phyloP scores from a whole-genome alignment of 2,329 filamentous ascomycete species.

The Colletotrichum sp. region DNA sequence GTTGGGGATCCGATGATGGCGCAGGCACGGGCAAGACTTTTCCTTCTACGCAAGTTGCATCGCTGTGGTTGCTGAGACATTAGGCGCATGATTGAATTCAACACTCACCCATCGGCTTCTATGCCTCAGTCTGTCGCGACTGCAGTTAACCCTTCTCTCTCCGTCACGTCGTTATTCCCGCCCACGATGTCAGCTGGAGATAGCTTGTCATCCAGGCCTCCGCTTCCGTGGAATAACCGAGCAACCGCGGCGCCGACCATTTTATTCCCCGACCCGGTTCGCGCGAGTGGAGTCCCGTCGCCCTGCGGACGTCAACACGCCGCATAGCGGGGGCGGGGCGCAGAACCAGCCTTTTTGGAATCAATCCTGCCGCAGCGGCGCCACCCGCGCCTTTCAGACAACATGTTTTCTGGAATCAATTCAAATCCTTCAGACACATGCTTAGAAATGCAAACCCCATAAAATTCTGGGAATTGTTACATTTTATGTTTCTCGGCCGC shows the following conservation, averaged over 20 bases:
- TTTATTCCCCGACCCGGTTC: background rate
- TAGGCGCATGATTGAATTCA: background rate
- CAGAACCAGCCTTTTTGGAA: background rate
- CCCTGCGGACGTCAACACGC: background rate
- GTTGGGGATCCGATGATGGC: background rate
- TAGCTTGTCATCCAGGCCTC: background rate
- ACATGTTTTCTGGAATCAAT: background rate
- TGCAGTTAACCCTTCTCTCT: too few species aligned
- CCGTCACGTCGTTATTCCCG: fast-evolving
- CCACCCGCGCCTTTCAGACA: background rate
- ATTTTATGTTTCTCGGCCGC: background rate
- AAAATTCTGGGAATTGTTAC: fast-evolving
- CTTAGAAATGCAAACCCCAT: background rate
- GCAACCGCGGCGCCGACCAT: background rate
- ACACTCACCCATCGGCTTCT: background rate
- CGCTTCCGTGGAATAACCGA: background rate
- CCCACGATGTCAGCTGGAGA: background rate
- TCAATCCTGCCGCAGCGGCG: background rate
- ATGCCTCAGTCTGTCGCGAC: too few species aligned
- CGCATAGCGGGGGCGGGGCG: background rate
- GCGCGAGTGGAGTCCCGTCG: background rate
- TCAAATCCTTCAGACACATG: background rate
- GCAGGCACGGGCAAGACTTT: background rate
- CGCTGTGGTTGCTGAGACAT: fast-evolving
- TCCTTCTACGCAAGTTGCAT: background rate